Base-by-base conservation (phyloP, 2,329 filamentous ascomycete genomes). In the Aureobasidium pullulans region DNA sequence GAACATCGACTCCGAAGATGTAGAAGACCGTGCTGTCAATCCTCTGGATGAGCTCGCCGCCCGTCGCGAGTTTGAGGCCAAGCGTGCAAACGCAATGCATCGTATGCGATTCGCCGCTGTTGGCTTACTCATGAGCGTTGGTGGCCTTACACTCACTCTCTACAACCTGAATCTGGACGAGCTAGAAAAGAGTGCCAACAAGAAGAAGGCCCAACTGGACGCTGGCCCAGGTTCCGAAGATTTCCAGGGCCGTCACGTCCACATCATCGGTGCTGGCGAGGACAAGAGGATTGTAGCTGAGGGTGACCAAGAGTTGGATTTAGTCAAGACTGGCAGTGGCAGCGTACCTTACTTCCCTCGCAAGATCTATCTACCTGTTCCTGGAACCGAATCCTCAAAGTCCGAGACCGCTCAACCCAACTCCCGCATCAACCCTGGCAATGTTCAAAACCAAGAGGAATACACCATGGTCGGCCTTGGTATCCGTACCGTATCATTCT, bases 401-500 rank as follows among this genome's bases (percentile, higher is more conserved):
- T 61, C 60, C 39, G 62, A 63, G 7, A 56, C 63, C 8, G 62
- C 65, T 0, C 61, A 57, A 28, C 69, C 69, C 4, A 69, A 74
- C 46, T 43, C 66, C 67, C 52, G 66, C 66, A 23, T 63, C 69
- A 60, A 70, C 69, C 31, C 66, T 7, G 69, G 67, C 19, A 69
- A 71, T 15, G 62, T 66, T 5, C 67, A 68, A 29, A 61, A 80
- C 73, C 63, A 83, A 72, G 67, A 88, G 43, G 81, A 96, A 67
- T 97, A 96, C 72, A 92, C 90, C 23, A 81, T 97, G 0, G 82
- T 97, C 6, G 94, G 94, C 0, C 76, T 96, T 5, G 94, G 94
- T 16, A 86, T 95, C 63, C 84, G 94, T 59, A 91, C 88, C 1
- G 94, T 99, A 34, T 95, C 89, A 28, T 96, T 97, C 72, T 76